Base-by-base conservation (phyloP, 441 rosid species). In the Dalechampia spathulata region DNA sequence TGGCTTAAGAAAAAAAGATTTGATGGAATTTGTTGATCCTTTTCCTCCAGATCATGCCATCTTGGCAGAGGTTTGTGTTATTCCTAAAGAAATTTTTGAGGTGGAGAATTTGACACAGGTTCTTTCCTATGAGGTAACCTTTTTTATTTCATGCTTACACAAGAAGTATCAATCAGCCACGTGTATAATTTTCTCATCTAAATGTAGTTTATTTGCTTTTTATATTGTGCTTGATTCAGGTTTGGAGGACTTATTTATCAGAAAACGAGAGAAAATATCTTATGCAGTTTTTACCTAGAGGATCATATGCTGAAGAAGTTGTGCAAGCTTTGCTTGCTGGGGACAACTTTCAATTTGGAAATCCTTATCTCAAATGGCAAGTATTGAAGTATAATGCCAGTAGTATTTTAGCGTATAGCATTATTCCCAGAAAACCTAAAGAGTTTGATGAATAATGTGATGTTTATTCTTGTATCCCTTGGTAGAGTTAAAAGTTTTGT, bases 321-420 rank as follows among this genome's bases (percentile, higher is more conserved):
- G 79, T 85, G 62, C 76, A 78, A 62, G 61, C 78, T 50, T 70
- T 93, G 79, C 79, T 87, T 71, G 75, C 72, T 19, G 96, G 93
- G 65, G 86, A 87, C 23, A 83, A 80, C 79, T 79, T 90, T 49
- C 86, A 83, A 62, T 90, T 93, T 65, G 97, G 96, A 66, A 93
- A 80, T 76, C 95, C 90, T 67, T 77, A 67, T 55, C 71, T 78
- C 60, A 76, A 78, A 71, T 93, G 99, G 99, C 70, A 64, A 79
- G 96, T 74, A 52, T 55, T 49, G 43, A 26, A 64, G 15, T 59
- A 27, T 51, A 47, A 52, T 57, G 14, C 4, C n/a, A n/a, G n/a
- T n/a, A n/a, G n/a, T n/a, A n/a, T n/a, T n/a, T n/a, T n/a, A 15
- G 45, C 15, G 42, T 30, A 19, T 38, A 12, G 4, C 22, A 25